Evolutionary conservation across 345 rosid genomes (phyloP).

Genomic region (Linum trigynum): DNA sequence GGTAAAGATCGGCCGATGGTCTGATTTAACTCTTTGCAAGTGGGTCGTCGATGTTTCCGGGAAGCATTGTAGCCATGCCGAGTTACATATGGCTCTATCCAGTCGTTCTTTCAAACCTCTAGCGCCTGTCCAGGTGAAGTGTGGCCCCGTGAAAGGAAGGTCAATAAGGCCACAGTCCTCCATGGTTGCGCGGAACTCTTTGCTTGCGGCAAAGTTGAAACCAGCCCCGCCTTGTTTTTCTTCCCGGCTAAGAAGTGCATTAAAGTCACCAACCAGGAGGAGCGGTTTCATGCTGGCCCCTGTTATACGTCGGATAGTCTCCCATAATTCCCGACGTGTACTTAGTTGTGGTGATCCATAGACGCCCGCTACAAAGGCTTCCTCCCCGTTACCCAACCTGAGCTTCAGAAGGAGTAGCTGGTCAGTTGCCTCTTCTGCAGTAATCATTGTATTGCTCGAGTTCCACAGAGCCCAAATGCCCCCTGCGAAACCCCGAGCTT

Average conservation of each 20-base stretch:
- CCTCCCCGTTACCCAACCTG: background rate
- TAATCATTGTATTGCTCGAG: background rate
- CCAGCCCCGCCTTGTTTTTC: background rate
- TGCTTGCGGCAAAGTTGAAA: background rate
- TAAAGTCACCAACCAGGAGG: background rate
- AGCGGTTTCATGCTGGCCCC: background rate
- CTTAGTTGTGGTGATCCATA: background rate
- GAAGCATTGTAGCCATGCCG: background rate
- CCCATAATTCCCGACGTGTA: background rate
- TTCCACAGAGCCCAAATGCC: background rate
- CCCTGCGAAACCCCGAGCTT: background rate
- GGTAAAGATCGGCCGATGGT: background rate
- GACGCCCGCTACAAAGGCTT: background rate
- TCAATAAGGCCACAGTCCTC: background rate
- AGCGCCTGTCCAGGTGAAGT: too few relatives aligned
- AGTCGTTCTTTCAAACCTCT: background rate
- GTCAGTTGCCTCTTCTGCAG: background rate
- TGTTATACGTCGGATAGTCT: too few relatives aligned
- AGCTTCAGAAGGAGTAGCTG: background rate
- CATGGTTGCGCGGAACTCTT: too few relatives aligned
- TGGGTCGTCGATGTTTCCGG: background rate
- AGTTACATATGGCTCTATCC: background rate
- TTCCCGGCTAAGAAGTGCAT: background rate
- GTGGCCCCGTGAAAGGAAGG: background rate
- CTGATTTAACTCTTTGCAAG: background rate